Conservation (phyloP, 106 monocot species). For the Acanthochlamys bracteata region DNA sequence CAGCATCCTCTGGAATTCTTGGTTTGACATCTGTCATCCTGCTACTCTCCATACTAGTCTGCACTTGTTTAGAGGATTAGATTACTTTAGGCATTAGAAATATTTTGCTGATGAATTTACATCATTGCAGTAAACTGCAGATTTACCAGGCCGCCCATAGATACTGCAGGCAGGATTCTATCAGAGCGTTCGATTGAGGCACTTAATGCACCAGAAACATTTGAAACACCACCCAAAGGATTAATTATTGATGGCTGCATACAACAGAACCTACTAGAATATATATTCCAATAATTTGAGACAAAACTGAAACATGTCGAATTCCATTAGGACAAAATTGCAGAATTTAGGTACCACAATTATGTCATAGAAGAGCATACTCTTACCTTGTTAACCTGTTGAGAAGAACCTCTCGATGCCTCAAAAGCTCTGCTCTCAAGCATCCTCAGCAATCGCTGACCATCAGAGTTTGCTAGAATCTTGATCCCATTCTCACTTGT, state of each 20-base stretch:
- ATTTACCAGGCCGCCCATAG: conserved; percentile 50
- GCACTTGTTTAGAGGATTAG: conserved; percentile 5
- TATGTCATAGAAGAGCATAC: neutral
- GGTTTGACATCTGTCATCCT: conserved; percentile 71
- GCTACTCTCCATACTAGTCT: conserved; percentile 60
- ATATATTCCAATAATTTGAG: neutral
- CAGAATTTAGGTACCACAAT: too few species aligned
- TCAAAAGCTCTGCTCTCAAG: conserved; percentile 9
- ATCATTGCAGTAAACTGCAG: neutral
- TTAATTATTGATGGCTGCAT: conserved; percentile 56
- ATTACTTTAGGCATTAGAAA: neutral
- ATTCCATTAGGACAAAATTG: neutral
- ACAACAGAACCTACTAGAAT: neutral
- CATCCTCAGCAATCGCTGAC: conserved; percentile 8
- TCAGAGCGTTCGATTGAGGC: conserved; percentile 46
- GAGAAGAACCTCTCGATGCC: conserved; percentile 8
- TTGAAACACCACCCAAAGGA: conserved; percentile 39
- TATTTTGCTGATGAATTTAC: neutral
- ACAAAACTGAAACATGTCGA: neutral
- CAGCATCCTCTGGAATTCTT: conserved; percentile 69
- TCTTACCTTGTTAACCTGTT: conserved; percentile 4
- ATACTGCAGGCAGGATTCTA: conserved; percentile 42
- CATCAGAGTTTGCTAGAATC: conserved; percentile 15
- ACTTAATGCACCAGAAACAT: conserved; percentile 43
- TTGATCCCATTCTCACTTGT: conserved; percentile 14